Conservation (phyloP, 2,329 filamentous ascomycete genomes). For the Sodiomyces alkalinus region DNA sequence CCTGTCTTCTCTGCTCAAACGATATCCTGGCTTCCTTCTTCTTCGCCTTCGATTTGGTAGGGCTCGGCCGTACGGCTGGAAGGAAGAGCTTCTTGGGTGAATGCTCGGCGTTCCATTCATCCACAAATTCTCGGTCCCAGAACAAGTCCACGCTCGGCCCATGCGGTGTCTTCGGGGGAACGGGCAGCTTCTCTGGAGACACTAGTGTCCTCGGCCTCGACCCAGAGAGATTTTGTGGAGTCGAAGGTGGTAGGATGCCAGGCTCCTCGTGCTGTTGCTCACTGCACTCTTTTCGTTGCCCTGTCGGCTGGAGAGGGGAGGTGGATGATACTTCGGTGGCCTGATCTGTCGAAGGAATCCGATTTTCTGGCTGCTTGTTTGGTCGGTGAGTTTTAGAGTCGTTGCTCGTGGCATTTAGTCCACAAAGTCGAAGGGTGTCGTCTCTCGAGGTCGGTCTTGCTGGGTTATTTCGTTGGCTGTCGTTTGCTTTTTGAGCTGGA, state of each 20-base stretch:
- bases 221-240: slow-evolving; percentile 10
- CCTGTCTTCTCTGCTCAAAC: slow-evolving; percentile 48
- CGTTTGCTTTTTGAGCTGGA: no score
- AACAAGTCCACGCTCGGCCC: slow-evolving; percentile 39
- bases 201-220: slow-evolving; percentile 8
- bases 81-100: slow-evolving; percentile 30
- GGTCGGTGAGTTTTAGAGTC: no score
- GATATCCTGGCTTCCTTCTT: slow-evolving; percentile 33
- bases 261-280: no score
- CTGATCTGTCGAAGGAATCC: no score
- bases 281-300: no score
- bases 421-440: no score
- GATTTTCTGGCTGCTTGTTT: no score
- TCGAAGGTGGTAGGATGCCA: slow-evolving; percentile 5
- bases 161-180: slow-evolving; percentile 38
- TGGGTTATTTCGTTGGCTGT: no score
- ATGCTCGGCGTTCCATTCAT: slow-evolving; percentile 50
- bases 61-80: slow-evolving; percentile 9
- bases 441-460: no score
- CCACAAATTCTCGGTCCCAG: slow-evolving; percentile 42
- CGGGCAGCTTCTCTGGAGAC: slow-evolving; percentile 16
- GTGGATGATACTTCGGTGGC: no score
- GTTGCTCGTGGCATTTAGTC: no score
- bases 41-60: slow-evolving; percentile 14
- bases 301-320: no score